These are phyloP conservation scores for Melaleuca quinquenervia DNA, from an alignment of 345 rosid species.

Conservation along the genomic window DNA sequence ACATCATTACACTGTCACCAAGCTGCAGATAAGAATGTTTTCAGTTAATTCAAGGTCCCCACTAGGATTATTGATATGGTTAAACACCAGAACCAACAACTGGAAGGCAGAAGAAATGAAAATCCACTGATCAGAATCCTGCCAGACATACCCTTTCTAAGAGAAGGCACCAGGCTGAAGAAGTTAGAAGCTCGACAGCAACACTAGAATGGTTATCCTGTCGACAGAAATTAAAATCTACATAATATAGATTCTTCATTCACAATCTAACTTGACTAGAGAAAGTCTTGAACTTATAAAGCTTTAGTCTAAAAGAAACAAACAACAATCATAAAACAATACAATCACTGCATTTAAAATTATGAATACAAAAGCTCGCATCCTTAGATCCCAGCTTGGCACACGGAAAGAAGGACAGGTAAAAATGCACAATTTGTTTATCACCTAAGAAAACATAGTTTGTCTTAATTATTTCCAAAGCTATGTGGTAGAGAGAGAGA, in stretches of 20 bases:
- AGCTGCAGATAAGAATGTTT: slow-evolving; percentile 25
- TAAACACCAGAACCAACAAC: neutral
- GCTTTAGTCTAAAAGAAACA: neutral
- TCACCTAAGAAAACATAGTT: neutral
- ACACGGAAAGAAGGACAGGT: neutral
- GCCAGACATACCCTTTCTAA: slow-evolving; percentile 42
- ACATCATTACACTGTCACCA: slow-evolving; percentile 53
- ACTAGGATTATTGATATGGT: neutral
- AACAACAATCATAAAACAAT: neutral
- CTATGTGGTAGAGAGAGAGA: neutral
- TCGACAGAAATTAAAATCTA: neutral
- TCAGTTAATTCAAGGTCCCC: neutral
- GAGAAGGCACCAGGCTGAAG: slow-evolving; percentile 61
- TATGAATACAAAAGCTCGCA: neutral
- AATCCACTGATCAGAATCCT: neutral
- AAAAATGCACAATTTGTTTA: neutral
- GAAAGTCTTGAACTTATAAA: neutral
- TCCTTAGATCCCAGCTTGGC: neutral
- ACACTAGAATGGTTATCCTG: slow-evolving; percentile 44
- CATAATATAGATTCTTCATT: neutral
- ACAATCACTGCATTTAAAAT: neutral
- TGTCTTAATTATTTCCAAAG: neutral
- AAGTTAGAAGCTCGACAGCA: slow-evolving; percentile 37
- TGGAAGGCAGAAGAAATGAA: neutral
- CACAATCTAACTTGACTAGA: neutral